Evolutionary conservation across 305 asterid genomes (phyloP).

Genomic region (Fraxinus baroniana): DNA sequence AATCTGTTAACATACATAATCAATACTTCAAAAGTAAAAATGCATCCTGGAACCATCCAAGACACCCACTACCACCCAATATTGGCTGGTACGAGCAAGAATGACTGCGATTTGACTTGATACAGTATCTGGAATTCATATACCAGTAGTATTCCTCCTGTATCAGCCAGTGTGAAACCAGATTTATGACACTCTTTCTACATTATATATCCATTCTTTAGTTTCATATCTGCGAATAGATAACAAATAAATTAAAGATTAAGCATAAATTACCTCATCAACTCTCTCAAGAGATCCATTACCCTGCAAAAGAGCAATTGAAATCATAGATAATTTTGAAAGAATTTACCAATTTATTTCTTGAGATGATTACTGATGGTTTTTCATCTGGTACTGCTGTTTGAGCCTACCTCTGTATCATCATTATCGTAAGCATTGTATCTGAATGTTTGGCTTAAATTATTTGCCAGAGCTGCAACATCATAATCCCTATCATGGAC

Average conservation of each 20-base stretch:
- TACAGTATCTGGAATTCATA: background rate
- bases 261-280: constrained; percentile 66
- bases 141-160: background rate
- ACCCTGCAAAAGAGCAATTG: constrained; percentile 57
- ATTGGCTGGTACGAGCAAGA: background rate
- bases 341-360: background rate
- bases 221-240: constrained; percentile 1
- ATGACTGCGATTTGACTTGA: background rate
- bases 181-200: background rate
- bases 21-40: background rate
- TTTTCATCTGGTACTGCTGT: constrained; percentile 9
- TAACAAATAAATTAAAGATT: background rate
- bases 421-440: constrained; percentile 86
- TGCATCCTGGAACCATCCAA: background rate
- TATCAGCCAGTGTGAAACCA: background rate
- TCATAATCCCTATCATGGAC: constrained; percentile 90
- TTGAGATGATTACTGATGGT: background rate
- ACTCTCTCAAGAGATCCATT: constrained; percentile 75
- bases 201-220: background rate
- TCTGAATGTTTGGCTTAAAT: constrained; percentile 90
- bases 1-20: background rate
- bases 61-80: background rate
- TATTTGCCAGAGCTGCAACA: constrained; percentile 91
- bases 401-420: constrained; percentile 68
- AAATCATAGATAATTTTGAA: constrained; percentile 7